Base-by-base conservation (phyloP, 441 rosid species). In the Jatropha multifida region DNA sequence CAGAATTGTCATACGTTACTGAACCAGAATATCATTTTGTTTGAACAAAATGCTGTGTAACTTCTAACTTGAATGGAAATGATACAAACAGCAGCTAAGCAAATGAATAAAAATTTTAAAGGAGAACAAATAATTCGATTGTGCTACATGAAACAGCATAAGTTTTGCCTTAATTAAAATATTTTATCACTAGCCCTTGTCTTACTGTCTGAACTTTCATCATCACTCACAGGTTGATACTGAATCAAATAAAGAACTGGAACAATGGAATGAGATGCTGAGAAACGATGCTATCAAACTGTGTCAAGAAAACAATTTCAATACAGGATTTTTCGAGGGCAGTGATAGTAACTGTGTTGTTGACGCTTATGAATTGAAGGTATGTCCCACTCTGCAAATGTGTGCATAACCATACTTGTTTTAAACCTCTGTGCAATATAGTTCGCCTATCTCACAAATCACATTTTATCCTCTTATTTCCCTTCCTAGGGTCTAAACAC, bases 321-420 rank as follows among this genome's bases (percentile, higher is more conserved):
- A 88, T 78, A 86, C 97, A 2, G 99, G 99, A 4, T 96, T 90
- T 84, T 94, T 96, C 76, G 98, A 96, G 78, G 95, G 98, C 70
- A 93, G 86, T 82, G 98, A 96, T 85, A 92, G 77, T 88, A 87
- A 85, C 72, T 79, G 89, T 76, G 92, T 94, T 62, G 85, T 86
- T 8, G 99, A 96, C 86, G 97, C 99, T 69, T 96, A 96, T 77
- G 98, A 96, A 86, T 85, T 96, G 85, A 96, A 96, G 98, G 99
- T 96, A 84, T 72, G 51, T 42, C 60, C 60, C 32, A 61, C 62
- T 20, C 51, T 61, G 70, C 74, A 71, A 70, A 46, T n/a, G 55
- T 11, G 38, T 69, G 69, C 72, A 27, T 78, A 37, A 26, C n/a
- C 12, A 77, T 64, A 48, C 64, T 9, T 27, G 18, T 13, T 63